Percentiles rank a stretch among this genome's conserved stretches.
These are phyloP conservation scores for Trichoderma erinaceum DNA, from an alignment of 495 filamentous ascomycete genomes.

Conservation along the genomic window DNA sequence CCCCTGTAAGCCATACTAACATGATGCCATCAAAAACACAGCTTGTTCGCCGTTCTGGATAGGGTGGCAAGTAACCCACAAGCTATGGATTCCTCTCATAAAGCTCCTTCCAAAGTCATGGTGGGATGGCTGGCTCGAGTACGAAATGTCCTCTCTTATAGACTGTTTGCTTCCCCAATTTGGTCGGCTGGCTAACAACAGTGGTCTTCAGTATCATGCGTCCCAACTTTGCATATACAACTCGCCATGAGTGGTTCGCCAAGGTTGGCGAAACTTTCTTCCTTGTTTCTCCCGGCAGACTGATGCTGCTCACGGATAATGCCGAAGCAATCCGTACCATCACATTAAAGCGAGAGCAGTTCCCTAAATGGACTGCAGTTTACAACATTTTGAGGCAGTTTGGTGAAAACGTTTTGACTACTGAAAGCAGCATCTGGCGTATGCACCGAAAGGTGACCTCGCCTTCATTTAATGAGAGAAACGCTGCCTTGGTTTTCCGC, in stretches of 20 bases:
- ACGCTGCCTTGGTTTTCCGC: slow-evolving; percentile 57
- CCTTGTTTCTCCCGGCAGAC: slow-evolving; percentile 42
- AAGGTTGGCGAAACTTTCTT: slow-evolving; percentile 45
- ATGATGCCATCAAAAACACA: slow-evolving; percentile 20
- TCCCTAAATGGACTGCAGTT: slow-evolving; percentile 56
- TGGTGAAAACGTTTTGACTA: slow-evolving; percentile 57
- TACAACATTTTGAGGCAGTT: slow-evolving; percentile 56
- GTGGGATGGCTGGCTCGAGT: slow-evolving; percentile 45
- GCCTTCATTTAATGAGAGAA: slow-evolving; percentile 65
- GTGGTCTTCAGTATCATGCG: slow-evolving; percentile 24
- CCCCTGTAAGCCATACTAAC: background rate
- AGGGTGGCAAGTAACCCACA: slow-evolving; percentile 45
- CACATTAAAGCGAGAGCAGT: slow-evolving; percentile 53
- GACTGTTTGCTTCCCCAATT: background rate
- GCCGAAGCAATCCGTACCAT: slow-evolving; percentile 56
- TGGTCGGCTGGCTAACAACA: background rate
- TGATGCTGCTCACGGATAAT: slow-evolving; percentile 46
- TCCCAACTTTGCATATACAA: slow-evolving; percentile 32
- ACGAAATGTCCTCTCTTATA: background rate
- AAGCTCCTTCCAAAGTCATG: slow-evolving; percentile 39
- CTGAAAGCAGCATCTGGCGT: slow-evolving; percentile 58
- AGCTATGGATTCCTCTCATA: slow-evolving; percentile 45
- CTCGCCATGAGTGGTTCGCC: slow-evolving; percentile 32
- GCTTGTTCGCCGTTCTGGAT: slow-evolving; percentile 37
- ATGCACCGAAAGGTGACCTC: slow-evolving; percentile 62